Percentiles rank a stretch among this genome's conserved stretches.
phyloP scores from a whole-genome alignment of 139 green algal genomes.

The Chloropicon primus region DNA sequence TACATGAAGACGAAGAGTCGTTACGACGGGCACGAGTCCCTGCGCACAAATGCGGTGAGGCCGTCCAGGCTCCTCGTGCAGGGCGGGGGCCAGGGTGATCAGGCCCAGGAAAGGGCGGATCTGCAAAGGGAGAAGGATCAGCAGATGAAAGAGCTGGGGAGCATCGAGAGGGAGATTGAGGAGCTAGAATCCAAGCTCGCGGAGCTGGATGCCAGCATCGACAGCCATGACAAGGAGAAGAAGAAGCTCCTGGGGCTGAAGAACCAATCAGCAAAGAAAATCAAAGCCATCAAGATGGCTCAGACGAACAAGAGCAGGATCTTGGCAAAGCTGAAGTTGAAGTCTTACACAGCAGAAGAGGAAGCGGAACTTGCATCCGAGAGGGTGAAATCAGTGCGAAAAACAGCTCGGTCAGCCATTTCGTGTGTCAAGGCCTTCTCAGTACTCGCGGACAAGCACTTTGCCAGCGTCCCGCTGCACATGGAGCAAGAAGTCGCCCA shows the following conservation, averaged over 20 bases:
- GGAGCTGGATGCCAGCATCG: neutral
- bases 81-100: neutral
- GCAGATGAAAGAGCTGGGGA: neutral
- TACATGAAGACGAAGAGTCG: slow-evolving; percentile 15
- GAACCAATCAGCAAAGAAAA: neutral
- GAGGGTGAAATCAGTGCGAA: neutral
- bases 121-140: neutral
- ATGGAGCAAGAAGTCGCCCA: neutral
- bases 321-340: neutral
- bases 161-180: neutral
- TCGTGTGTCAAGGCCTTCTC: neutral
- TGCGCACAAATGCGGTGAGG: neutral
- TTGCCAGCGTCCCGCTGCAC: neutral
- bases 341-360: neutral
- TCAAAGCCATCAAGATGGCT: neutral
- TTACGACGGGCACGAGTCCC: slow-evolving; percentile 24
- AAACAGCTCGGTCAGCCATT: neutral
- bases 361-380: neutral
- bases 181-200: neutral
- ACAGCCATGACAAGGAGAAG: neutral
- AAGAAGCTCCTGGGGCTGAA: neutral
- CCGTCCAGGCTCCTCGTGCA: neutral
- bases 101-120: neutral
- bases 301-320: neutral
- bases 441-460: neutral